Base-by-base conservation (phyloP, 495 filamentous ascomycete species). In the Penicillium lagena region DNA sequence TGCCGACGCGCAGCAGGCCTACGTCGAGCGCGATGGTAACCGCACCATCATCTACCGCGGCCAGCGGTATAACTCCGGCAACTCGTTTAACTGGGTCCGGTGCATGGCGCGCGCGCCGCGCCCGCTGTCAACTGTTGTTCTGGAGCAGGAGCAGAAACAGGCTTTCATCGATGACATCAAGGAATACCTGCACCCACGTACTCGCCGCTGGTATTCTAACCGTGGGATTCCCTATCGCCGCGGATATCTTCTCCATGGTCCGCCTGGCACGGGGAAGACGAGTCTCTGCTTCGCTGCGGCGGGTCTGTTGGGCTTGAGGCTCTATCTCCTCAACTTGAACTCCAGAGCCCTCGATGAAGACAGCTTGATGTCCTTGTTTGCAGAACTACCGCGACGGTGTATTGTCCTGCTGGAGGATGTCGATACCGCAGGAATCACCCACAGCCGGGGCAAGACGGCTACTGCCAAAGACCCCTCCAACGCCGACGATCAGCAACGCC, bases 81-180 rank as follows among this genome's bases (percentile, higher is more conserved):
- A 60, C 2, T 56, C 72, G 1, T 66, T 68, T 47, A 63, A 58
- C 45, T 93, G 87, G 87, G 55, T 68, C 17, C 73, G 78, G 45
- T 82, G 83, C 15, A 82, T 85, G 44, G 75, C 78, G 31, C 64
- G 87, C n/a, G 79, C 85, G 0, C 82, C 84, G 1, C 70, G 90
- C 17, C 84, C 90, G 2, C 80, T 96, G 68, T 76, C 78, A 4
- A 95, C 90, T 0, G 90, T 96, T 0, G 82, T 93, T 2, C 68
- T 96, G 12, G 90, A 95, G 47, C 71, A 77, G 17, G 58, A 69
- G 29, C 79, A 88, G 60, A 96, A 95, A 66, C 59, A 79, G 9
- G 73, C 69, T 22, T 75, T 96, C 13, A 62, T 94, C 29, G 63
- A 72, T 12, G 91, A 96, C 60, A 87, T 95, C 59, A 89, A 89